Percentiles rank a stretch among this genome's conserved stretches.
Conservation (phyloP, 345 rosid species). For the Mallotus nudiflorus region DNA sequence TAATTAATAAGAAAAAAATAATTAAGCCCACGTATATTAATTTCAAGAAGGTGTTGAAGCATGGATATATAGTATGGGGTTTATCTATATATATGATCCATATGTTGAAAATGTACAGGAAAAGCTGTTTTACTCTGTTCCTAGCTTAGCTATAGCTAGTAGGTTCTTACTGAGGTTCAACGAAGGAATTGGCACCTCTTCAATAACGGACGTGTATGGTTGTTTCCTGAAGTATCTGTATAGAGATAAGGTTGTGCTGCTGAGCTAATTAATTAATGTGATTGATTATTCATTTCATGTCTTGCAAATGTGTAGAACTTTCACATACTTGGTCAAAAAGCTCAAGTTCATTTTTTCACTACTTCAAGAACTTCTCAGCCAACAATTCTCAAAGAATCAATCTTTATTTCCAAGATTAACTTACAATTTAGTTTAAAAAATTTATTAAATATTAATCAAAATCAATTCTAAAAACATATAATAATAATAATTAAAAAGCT, state of each 20-base stretch:
- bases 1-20: neutral
- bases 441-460: too few species aligned
- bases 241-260: constrained; percentile 25
- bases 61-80: constrained; percentile 13
- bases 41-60: constrained; percentile 19
- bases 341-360: neutral
- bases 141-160: neutral
- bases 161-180: constrained; percentile 16
- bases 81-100: neutral
- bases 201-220: constrained; percentile 18
- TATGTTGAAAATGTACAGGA: constrained; percentile 26
- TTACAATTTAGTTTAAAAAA: too few species aligned
- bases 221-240: constrained; percentile 16
- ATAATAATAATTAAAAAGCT: too few species aligned
- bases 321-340: neutral
- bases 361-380: neutral
- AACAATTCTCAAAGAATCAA: too few species aligned
- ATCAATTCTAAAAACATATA: too few species aligned
- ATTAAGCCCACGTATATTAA: constrained; percentile 18
- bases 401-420: too few species aligned
- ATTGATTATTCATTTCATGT: constrained; percentile 10
- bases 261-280: constrained; percentile 15
- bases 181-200: constrained; percentile 27
- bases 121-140: constrained; percentile 11
- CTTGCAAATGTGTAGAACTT: neutral